Conservation (phyloP, 2,329 filamentous ascomycete genomes). For the Fusarium sp. region DNA sequence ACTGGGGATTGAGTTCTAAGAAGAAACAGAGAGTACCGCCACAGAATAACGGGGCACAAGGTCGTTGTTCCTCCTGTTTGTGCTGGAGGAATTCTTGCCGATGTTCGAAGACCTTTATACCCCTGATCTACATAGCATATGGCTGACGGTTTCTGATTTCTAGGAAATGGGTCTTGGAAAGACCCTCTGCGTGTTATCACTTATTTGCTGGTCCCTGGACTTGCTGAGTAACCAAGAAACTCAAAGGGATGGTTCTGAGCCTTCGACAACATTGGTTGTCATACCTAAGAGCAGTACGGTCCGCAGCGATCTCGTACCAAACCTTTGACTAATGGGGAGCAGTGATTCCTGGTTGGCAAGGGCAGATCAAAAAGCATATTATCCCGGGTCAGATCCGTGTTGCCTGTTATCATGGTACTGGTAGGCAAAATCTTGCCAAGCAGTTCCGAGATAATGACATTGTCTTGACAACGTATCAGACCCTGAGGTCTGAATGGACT, state of each 20-base stretch:
- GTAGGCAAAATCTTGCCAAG: background rate
- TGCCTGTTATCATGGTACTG: background rate
- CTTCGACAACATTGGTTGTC: slow-evolving; percentile 33
- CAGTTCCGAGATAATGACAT: background rate
- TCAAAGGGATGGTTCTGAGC: slow-evolving; percentile 6
- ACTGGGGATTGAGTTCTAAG: background rate
- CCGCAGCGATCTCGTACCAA: rapidly evolving
- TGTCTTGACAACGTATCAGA: slow-evolving; percentile 48
- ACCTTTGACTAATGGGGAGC: slow-evolving; percentile 21
- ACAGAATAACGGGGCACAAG: background rate
- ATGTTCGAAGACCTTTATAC: background rate
- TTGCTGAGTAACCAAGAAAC: background rate
- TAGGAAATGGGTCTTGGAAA: slow-evolving; percentile 50
- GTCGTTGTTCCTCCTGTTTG: rapidly evolving
- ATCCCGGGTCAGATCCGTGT: background rate
- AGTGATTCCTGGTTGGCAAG: slow-evolving; percentile 43
- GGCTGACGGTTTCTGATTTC: too few species aligned
- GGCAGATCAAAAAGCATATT: background rate
- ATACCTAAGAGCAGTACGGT: slow-evolving; percentile 15
- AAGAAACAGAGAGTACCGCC: background rate
- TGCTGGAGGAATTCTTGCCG: background rate
- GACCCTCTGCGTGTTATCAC: slow-evolving; percentile 41
- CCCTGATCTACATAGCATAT: too few species aligned
- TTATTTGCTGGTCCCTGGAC: slow-evolving; percentile 41
- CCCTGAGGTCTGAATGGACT: slow-evolving; percentile 41